phyloP scores from a whole-genome alignment of 768 basidiomycete genomes.

The Kondoa subrosea region DNA sequence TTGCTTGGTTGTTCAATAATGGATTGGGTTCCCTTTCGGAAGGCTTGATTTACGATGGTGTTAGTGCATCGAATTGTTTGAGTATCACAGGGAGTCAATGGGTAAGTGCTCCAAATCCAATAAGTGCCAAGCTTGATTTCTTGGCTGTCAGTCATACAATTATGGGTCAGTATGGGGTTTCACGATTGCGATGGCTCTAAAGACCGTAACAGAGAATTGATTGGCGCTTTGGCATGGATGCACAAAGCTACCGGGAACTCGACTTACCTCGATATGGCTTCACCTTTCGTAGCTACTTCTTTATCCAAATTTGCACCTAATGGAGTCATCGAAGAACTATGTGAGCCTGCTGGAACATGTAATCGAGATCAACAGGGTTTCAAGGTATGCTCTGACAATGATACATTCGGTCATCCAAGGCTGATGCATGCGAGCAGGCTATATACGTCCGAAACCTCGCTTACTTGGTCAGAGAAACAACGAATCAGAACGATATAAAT shows the following conservation, averaged over 20 bases:
- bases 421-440: no score
- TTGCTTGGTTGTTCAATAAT: background rate
- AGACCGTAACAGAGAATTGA: background rate
- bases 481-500: background rate
- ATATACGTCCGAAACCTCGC: constrained; percentile 5
- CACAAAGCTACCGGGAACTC: background rate
- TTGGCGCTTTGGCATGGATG: constrained; percentile 8
- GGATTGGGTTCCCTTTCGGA: background rate
- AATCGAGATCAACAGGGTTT: constrained; percentile 12
- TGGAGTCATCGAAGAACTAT: constrained; percentile 1
- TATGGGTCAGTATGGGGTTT: background rate
- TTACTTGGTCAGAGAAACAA: constrained; percentile 5
- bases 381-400: no score
- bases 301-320: background rate
- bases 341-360: background rate
- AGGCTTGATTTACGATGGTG: constrained; percentile 1
- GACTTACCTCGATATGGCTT: background rate
- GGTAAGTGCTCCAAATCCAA: background rate
- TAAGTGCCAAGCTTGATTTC: background rate
- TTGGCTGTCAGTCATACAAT: no score
- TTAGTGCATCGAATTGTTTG: constrained; percentile 1
- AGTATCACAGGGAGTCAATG: background rate
- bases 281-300: background rate
- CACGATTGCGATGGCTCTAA: background rate
- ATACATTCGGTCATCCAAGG: no score